Evolutionary conservation across 768 basidiomycete species (phyloP).

Genomic region (Amanita rubescens): DNA sequence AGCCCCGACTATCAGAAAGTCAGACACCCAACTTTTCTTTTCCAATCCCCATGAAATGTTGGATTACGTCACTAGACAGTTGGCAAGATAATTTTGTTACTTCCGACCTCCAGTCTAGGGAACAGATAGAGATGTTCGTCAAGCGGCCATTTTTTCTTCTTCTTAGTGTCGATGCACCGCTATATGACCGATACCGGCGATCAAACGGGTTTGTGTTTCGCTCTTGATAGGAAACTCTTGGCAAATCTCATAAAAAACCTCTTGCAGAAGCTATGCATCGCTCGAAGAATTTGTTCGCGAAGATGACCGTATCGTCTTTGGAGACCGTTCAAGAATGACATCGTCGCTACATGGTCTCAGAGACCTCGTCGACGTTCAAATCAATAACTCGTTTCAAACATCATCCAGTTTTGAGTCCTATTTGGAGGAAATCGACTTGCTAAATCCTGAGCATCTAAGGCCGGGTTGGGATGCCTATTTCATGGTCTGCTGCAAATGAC

Average conservation of each 20-base stretch:
- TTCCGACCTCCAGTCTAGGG: conserved; percentile 48
- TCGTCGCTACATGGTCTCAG: conserved; percentile 27
- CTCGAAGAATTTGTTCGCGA: conserved; percentile 70
- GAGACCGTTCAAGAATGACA: conserved; percentile 19
- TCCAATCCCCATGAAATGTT: conserved; percentile 48
- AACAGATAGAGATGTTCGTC: conserved; percentile 58
- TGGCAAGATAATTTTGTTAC: conserved; percentile 85
- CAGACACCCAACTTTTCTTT: conserved; percentile 29
- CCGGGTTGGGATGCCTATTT: conserved; percentile 97
- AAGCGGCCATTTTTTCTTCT: conserved; percentile 91
- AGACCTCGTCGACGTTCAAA: conserved; percentile 51
- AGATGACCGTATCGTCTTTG: conserved; percentile 66
- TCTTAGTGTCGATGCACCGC: conserved; percentile 75
- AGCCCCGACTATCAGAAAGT: conserved; percentile 14
- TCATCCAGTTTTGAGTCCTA: conserved; percentile 49
- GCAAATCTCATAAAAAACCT: background rate
- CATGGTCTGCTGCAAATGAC: conserved; percentile 52
- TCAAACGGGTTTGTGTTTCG: conserved; percentile 36
- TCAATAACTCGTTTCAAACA: conserved; percentile 58
- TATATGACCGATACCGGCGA: conserved; percentile 60
- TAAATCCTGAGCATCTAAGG: conserved; percentile 67
- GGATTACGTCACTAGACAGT: conserved; percentile 65
- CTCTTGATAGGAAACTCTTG: background rate
- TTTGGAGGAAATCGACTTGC: conserved; percentile 61
- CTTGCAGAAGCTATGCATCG: conserved; percentile 16